Evolutionary conservation across 495 filamentous ascomycete genomes (phyloP).

Genomic region (Tirmania nivea): DNA sequence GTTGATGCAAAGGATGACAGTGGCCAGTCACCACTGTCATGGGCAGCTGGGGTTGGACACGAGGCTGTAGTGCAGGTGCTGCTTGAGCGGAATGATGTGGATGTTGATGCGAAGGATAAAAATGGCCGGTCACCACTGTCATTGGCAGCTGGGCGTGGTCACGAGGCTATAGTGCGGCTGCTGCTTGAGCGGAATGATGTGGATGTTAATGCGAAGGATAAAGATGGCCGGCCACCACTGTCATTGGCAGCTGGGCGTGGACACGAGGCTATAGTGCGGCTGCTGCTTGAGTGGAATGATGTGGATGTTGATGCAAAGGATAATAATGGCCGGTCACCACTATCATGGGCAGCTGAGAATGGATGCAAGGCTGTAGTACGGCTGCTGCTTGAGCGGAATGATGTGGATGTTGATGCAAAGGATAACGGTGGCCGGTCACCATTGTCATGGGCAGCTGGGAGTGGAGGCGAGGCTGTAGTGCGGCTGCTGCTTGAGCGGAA

Average conservation of each 20-base stretch:
- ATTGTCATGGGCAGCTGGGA: too few relatives aligned
- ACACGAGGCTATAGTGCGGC: too few relatives aligned
- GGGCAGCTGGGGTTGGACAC: not conserved
- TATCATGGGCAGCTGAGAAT: slow-evolving; percentile 3
- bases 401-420: too few relatives aligned
- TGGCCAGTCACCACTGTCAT: not conserved
- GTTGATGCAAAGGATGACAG: slow-evolving; percentile 6
- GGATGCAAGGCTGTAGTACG: not conserved
- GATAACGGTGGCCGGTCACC: too few relatives aligned
- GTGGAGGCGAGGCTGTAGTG: too few relatives aligned
- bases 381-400: not conserved
- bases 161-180: not conserved
- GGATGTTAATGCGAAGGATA: slow-evolving; percentile 2
- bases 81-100: not conserved
- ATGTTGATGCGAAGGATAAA: not conserved
- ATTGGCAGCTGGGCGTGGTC: not conserved
- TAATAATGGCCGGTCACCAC: slow-evolving; percentile 15
- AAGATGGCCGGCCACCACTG: slow-evolving; percentile 10
- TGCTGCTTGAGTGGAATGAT: slow-evolving; percentile 5
- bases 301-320: slow-evolving; percentile 11
- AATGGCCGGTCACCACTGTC: not conserved
- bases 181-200: slow-evolving; percentile 2
- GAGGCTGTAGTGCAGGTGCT: too few relatives aligned
- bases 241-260: slow-evolving; percentile 16
- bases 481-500: not conserved